Percentiles rank a stretch among this genome's conserved stretches.
These are phyloP conservation scores for Penicillium sp. DNA, from an alignment of 2,329 filamentous ascomycete genomes.

Conservation along the genomic window DNA sequence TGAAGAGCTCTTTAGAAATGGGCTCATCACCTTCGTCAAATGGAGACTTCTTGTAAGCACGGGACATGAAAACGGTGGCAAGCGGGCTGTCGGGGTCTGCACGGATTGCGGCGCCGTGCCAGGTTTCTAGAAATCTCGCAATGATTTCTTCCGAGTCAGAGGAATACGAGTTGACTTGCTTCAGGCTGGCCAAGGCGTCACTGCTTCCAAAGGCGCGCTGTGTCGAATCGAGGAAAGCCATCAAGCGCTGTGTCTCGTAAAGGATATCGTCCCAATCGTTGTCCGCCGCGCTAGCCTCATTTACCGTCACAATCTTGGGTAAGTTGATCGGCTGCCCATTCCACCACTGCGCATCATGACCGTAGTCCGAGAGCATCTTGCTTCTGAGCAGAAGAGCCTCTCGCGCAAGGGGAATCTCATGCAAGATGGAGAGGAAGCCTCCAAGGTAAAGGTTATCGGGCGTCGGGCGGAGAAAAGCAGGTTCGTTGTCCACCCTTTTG, in stretches of 20 bases:
- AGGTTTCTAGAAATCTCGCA: slow-evolving; percentile 49
- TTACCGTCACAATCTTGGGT: slow-evolving; percentile 51
- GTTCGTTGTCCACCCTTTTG: slow-evolving; percentile 49
- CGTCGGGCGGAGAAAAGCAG: slow-evolving; percentile 58
- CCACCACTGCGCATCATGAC: slow-evolving; percentile 61
- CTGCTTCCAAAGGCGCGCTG: slow-evolving; percentile 58
- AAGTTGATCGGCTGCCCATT: slow-evolving; percentile 53
- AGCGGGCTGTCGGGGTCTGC: slow-evolving; percentile 44
- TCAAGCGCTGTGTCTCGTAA: slow-evolving; percentile 58
- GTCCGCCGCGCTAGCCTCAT: slow-evolving; percentile 33
- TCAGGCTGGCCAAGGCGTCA: slow-evolving; percentile 49
- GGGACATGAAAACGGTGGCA: slow-evolving; percentile 48
- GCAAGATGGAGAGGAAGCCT: slow-evolving; percentile 59
- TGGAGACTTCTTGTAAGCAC: slow-evolving; percentile 40
- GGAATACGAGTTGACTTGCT: slow-evolving; percentile 31
- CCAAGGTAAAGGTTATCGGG: slow-evolving; percentile 55
- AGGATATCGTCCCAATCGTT: slow-evolving; percentile 48
- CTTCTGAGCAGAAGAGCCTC: slow-evolving; percentile 55
- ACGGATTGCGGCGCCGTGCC: slow-evolving; percentile 47
- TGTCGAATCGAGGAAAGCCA: slow-evolving; percentile 60
- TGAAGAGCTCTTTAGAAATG: slow-evolving; percentile 39
- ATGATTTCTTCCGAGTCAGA: slow-evolving; percentile 38
- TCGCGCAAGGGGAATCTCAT: slow-evolving; percentile 58
- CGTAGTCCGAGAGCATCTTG: slow-evolving; percentile 51
- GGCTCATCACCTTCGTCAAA: slow-evolving; percentile 28